A percentile compares a stretch with the other conserved stretches of the same genome.
phyloP scores from a whole-genome alignment of 169 alveolate genomes.

The Plasmodium berghei region DNA sequence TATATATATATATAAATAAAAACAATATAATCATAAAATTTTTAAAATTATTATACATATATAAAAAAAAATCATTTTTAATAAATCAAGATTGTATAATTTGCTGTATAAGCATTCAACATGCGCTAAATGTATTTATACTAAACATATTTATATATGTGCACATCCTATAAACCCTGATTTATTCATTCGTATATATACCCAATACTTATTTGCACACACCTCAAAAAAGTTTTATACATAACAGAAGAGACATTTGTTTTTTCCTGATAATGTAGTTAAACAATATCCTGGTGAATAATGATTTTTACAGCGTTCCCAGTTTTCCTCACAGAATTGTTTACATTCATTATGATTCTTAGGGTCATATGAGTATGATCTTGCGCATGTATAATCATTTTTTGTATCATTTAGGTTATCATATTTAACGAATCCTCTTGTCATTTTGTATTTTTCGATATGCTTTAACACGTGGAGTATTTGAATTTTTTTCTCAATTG shows the following conservation, averaged over 20 bases:
- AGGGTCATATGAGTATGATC: conserved; percentile 20
- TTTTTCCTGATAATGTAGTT: neutral
- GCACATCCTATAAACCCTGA: no score
- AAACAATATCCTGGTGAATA: conserved; percentile 48
- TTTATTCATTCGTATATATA: no score
- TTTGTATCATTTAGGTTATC: conserved; percentile 8
- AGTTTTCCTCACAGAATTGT: conserved; percentile 30
- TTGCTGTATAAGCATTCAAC: no score
- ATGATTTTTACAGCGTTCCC: conserved; percentile 13
- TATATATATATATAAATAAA: no score
- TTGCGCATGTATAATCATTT: conserved; percentile 14
- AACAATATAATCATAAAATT: no score
- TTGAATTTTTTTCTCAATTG: conserved; percentile 16
- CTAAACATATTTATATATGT: no score
- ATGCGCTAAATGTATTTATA: no score
- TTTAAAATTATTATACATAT: no score
- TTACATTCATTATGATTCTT: conserved; percentile 19
- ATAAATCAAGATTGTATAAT: no score
- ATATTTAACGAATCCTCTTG: conserved; percentile 46
- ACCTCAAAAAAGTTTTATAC: neutral
- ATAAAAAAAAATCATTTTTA: no score
- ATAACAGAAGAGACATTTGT: conserved; percentile 35
- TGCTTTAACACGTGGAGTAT: conserved; percentile 31
- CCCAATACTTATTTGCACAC: no score
- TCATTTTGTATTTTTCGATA: conserved; percentile 12